Evolutionary conservation across 176 grass and related monocot genomes (phyloP), one percentile per base, ranked within the genome.

Genomic region (Oryza punctata): DNA sequence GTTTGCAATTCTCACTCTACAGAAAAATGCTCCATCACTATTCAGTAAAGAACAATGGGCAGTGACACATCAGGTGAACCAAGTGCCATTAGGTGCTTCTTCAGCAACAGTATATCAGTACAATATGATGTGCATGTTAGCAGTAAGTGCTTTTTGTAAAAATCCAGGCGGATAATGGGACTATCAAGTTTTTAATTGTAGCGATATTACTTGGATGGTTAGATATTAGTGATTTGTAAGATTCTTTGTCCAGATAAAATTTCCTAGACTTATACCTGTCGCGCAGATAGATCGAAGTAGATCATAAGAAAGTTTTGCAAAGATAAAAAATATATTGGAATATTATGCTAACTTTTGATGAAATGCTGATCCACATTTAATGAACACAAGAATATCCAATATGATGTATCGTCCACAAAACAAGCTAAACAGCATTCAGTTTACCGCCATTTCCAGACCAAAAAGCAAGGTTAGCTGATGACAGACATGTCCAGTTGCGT

Each of bases 51-150:
- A 76, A 67, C 69, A 85, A 65, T 3, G 50, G 3, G 24, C 41
- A 52, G 28, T 10, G n/a, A 10, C 12, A 23, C 21, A 60, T 45
- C 11, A 0, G 8, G 63, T 33, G 43, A 67, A 37, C 21, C 8
- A 49, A 27, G 12, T 74, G 70, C 3, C 16, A 18, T 7, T 29
- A 35, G 37, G 47, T 74, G 38, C 59, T 28, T 63, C 25, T 44
- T 74, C 57, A 49, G 32, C 72, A 72, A 63, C 4, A 6, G 14
- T 8, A 69, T 81, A 43, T 82, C 32, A 19, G 24, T 66, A 77
- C 49, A 67, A 67, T 79, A 45, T 26, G 27, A 16, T 4, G 63
- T 40, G 10, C 38, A 74, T 16, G 28, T 70, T 43, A 70, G 19
- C 6, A 25, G 32, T 32, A 44, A 77, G 40, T 33, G 9, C 21